These are phyloP conservation scores for Paxillus rubicundulus DNA, from an alignment of 768 basidiomycete genomes.

Conservation along the genomic window DNA sequence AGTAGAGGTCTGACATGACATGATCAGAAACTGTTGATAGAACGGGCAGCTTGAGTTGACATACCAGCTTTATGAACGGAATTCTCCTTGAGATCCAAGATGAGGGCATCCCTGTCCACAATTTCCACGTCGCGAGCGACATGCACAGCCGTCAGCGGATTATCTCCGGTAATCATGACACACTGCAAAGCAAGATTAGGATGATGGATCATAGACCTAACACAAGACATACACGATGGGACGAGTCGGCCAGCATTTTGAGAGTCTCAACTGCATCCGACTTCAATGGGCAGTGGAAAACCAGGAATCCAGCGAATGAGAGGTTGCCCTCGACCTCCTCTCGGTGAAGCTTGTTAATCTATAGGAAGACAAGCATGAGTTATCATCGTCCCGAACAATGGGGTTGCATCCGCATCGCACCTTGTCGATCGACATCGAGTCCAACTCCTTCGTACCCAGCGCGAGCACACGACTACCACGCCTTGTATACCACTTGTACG, in stretches of 20 bases:
- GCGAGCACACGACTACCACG: constrained; percentile 93
- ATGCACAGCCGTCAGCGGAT: constrained; percentile 94
- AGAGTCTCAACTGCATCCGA: constrained; percentile 86
- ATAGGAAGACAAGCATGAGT: background rate
- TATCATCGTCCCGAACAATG: background rate
- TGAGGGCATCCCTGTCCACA: constrained; percentile 91
- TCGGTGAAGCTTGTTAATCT: constrained; percentile 89
- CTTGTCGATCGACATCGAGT: constrained; percentile 65
- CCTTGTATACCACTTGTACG: constrained; percentile 92
- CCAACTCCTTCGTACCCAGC: constrained; percentile 83
- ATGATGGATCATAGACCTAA: background rate
- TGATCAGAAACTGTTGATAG: background rate
- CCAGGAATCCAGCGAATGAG: constrained; percentile 91
- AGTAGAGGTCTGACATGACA: constrained; percentile 65
- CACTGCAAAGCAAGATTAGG: constrained; percentile 51
- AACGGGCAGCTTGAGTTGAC: constrained; percentile 19
- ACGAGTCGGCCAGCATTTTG: constrained; percentile 94
- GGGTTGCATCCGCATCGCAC: constrained; percentile 38
- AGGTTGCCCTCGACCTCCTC: constrained; percentile 77
- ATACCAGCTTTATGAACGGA: constrained; percentile 64
- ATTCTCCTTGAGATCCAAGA: constrained; percentile 86
- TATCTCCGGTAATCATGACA: constrained; percentile 99
- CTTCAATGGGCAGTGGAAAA: constrained; percentile 98
- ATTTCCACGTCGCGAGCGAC: constrained; percentile 97
- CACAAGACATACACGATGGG: constrained; percentile 75